These are phyloP conservation scores for Phylloporus arenicola DNA, from an alignment of 768 basidiomycete species.

Conservation along the genomic window DNA sequence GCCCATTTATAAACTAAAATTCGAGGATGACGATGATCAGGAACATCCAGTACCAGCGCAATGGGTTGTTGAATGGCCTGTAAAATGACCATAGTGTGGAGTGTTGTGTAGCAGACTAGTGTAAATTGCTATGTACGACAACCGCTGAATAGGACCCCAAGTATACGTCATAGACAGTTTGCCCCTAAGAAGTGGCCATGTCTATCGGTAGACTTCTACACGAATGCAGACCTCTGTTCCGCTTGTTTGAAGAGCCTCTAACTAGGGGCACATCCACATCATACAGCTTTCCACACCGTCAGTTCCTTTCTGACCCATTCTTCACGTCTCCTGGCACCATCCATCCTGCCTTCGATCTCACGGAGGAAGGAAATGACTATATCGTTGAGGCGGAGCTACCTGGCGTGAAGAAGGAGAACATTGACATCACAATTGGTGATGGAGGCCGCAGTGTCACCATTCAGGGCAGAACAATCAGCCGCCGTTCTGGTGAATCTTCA, in stretches of 20 bases:
- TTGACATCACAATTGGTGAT: slow-evolving; percentile 66
- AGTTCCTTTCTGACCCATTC: slow-evolving; percentile 49
- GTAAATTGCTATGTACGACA: not conserved
- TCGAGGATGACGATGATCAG: slow-evolving; percentile 86
- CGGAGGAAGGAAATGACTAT: slow-evolving; percentile 60
- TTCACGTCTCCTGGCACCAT: slow-evolving; percentile 30
- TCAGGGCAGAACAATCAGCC: slow-evolving; percentile 50
- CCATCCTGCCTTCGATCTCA: slow-evolving; percentile 61
- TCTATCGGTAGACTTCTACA: slow-evolving; percentile 62
- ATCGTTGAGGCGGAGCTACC: slow-evolving; percentile 74
- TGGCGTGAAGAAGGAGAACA: slow-evolving; percentile 71
- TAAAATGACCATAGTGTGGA: slow-evolving; percentile 15
- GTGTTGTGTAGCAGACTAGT: not conserved
- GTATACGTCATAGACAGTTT: slow-evolving; percentile 7
- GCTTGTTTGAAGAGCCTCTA: slow-evolving; percentile 70
- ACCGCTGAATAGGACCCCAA: slow-evolving; percentile 11
- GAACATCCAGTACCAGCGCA: slow-evolving; percentile 72
- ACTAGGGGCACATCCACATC: slow-evolving; percentile 28
- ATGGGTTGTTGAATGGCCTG: slow-evolving; percentile 80
- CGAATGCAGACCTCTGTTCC: slow-evolving; percentile 72
- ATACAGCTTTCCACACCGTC: slow-evolving; percentile 28
- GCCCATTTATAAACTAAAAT: slow-evolving; percentile 71
- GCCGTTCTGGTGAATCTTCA: slow-evolving; percentile 14
- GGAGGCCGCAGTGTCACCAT: slow-evolving; percentile 68
- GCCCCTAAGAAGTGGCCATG: slow-evolving; percentile 36